Evolutionary conservation across 2,329 filamentous ascomycete species (phyloP).

Genomic region (Aspergillus pseudoviridinutans): DNA sequence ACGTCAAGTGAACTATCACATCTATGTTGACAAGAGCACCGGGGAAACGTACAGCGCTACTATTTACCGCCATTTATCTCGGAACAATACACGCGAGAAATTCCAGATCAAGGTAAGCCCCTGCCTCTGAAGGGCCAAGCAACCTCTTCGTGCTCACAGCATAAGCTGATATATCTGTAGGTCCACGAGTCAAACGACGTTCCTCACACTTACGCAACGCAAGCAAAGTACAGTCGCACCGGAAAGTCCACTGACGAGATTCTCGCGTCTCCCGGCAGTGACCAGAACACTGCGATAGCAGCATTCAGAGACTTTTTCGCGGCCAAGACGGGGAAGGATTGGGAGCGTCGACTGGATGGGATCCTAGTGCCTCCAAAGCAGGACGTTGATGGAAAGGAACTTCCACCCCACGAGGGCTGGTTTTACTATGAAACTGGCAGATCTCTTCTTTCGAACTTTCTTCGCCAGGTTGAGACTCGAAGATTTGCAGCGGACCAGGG

Average conservation of each 20-base stretch:
- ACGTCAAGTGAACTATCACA: constrained; percentile 54
- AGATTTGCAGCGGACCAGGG: background rate
- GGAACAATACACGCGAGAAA: constrained; percentile 52
- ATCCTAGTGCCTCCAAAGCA: constrained; percentile 17
- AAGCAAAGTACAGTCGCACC: constrained; percentile 44
- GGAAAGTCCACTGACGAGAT: constrained; percentile 29
- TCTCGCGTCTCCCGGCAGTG: constrained; percentile 30
- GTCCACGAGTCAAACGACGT: constrained; percentile 62
- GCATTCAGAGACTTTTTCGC: constrained; percentile 57
- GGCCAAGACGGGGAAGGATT: constrained; percentile 54
- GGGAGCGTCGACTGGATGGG: constrained; percentile 46
- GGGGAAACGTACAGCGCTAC: constrained; percentile 62
- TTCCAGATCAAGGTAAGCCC: constrained; percentile 56
- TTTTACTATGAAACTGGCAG: constrained; percentile 23
- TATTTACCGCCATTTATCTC: constrained; percentile 52
- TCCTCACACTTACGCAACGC: constrained; percentile 60
- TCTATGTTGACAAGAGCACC: constrained; percentile 57
- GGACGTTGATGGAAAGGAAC: constrained; percentile 18
- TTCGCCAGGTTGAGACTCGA: constrained; percentile 10
- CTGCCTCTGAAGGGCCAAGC: constrained; percentile 2
- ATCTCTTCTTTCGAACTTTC: constrained; percentile 20
- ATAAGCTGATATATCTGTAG: constrained; percentile 37
- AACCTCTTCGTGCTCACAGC: background rate
- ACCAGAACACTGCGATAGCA: constrained; percentile 40
- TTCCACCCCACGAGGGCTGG: constrained; percentile 30